Evolutionary conservation across 495 filamentous ascomycete species (phyloP), one percentile per base, ranked within the genome.

Genomic region (Talaromyces thailandensis): DNA sequence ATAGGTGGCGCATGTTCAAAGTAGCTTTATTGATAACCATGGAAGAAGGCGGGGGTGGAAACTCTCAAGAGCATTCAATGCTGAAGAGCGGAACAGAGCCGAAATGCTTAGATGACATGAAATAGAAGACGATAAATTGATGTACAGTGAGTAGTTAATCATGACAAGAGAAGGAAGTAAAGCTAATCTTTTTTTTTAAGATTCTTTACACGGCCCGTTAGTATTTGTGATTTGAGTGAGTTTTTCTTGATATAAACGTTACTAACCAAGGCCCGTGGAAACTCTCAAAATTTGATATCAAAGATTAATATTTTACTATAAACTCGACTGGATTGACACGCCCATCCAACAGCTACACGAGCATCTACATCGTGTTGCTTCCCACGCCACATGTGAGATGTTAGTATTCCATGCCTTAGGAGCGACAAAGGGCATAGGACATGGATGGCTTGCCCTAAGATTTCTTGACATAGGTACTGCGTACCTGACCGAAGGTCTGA

Each of bases 341-440:
- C 3, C 21, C 24, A 26, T 53, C 50, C 50, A 53, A 6, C 14
- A 53, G 28, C 7, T 53, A 53, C 58, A 25, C 58, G 35, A 35
- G 50, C 58, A 6, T 60, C 58, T 5, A 60, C 21, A 28, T 40
- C 58, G 50, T 60, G 25, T 28, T 60, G n/a, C 18, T 40, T n/a
- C 25, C 18, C 45, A n/a, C 21, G 45, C 25, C 50, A 26, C 50
- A 28, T 28, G 23, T 53, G 50, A 53, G 50, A 24, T 28, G 9
- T 53, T 21, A 16, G 8, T 53, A 53, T 5, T 16, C 50, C 50
- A 53, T 28, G 50, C 50, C 50, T 53, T 53, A 28, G 35, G 35
- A 40, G 16, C 35, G 4, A 40, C 35, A 16, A n/a, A 16, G 35
- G 35, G 35, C 0, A 16, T 16, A 5, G 35, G 35, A 16, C 12